Percentiles rank a stretch among this genome's conserved stretches.
phyloP scores from a whole-genome alignment of 805 yeast genomes.

The Spathaspora sp. region DNA sequence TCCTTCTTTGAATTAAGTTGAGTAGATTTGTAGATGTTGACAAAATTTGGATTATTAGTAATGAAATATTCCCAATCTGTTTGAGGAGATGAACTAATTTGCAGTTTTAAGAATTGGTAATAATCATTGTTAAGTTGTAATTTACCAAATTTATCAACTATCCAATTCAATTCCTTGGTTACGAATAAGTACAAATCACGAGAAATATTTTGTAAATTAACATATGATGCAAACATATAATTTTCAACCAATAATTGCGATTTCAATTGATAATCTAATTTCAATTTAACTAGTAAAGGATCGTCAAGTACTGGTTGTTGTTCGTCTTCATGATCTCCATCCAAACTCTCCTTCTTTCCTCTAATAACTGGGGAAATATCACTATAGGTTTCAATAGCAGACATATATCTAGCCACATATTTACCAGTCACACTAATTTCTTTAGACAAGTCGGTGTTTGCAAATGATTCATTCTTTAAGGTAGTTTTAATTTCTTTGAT shows the following conservation, averaged over 20 bases:
- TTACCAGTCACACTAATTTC: conserved; percentile 59
- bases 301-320: conserved; percentile 23
- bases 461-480: conserved; percentile 39
- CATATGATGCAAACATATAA: conserved; percentile 38
- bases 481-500: conserved; percentile 40
- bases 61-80: conserved; percentile 39
- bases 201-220: conserved; percentile 39
- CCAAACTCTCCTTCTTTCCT: conserved; percentile 15
- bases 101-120: conserved; percentile 21
- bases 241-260: conserved; percentile 39
- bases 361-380: conserved; percentile 32
- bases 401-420: conserved; percentile 37
- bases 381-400: conserved; percentile 32
- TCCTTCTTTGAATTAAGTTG: conserved; percentile 45
- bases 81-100: conserved; percentile 22
- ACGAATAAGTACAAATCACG: conserved; percentile 35
- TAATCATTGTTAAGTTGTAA: conserved; percentile 18
- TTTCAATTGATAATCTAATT: conserved; percentile 37
- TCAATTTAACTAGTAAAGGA: conserved; percentile 38
- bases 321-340: conserved; percentile 8
- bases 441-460: conserved; percentile 29
- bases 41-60: conserved; percentile 49
- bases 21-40: conserved; percentile 35
- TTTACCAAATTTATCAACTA: conserved; percentile 32
- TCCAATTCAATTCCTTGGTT: conserved; percentile 30